Conservation (phyloP, 1,139 yeast genomes). For the Ogataea hybrid region DNA sequence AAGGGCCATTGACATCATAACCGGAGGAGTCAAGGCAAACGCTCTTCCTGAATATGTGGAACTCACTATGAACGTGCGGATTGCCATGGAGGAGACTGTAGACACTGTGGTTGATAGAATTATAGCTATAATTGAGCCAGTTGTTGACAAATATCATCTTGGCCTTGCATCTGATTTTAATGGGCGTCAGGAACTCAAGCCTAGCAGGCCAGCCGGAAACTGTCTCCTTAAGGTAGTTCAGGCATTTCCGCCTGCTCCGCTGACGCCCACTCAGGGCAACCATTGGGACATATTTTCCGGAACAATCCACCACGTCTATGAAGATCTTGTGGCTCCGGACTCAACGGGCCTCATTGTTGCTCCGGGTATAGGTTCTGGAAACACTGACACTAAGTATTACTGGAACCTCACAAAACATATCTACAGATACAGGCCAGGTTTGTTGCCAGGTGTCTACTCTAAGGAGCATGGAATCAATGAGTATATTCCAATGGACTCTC, state of each 20-base stretch:
- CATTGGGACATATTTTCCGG: conserved; percentile 49
- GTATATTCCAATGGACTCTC: conserved; percentile 44
- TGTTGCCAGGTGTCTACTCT: conserved; percentile 24
- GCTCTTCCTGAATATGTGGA: conserved; percentile 51
- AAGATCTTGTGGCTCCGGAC: conserved; percentile 39
- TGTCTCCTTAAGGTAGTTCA: conserved; percentile 40
- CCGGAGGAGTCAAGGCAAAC: conserved; percentile 60
- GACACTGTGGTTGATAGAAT: conserved; percentile 28
- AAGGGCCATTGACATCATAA: conserved; percentile 57
- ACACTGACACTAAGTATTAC: conserved; percentile 79
- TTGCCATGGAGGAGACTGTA: conserved; percentile 37
- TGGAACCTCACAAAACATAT: conserved; percentile 75
- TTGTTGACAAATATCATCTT: conserved; percentile 45
- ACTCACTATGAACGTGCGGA: conserved; percentile 24
- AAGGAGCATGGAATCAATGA: conserved; percentile 60
- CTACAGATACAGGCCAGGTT: conserved; percentile 55
- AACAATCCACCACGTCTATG: conserved; percentile 46
- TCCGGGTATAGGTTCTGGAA: conserved; percentile 72
- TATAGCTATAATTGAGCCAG: conserved; percentile 31
- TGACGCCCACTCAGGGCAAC: conserved; percentile 41
- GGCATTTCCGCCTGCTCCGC: conserved; percentile 46
- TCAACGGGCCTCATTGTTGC: conserved; percentile 52
- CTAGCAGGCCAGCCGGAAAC: conserved; percentile 41
- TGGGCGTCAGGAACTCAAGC: conserved; percentile 35
- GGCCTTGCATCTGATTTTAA: conserved; percentile 38